Conservation (phyloP, 495 filamentous ascomycete species). For the Lophiotrema nucula region DNA sequence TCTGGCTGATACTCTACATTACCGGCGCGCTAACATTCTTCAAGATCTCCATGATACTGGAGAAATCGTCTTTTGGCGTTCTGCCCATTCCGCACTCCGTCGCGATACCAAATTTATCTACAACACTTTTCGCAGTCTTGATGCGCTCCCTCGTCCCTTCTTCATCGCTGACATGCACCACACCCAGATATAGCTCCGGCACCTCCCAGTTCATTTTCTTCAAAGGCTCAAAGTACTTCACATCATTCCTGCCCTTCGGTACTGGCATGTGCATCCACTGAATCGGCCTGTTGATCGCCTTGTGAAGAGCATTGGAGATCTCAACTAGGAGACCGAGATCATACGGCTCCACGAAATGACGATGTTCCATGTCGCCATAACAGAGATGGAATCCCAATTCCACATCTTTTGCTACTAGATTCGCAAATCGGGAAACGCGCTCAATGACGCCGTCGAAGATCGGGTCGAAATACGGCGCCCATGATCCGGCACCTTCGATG, state of each 20-base stretch:
- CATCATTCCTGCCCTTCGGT: slow-evolving; percentile 41
- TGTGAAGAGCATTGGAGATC: slow-evolving; percentile 5
- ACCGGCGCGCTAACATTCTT: slow-evolving; percentile 12
- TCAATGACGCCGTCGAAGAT: slow-evolving; percentile 40
- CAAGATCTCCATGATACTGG: slow-evolving; percentile 34
- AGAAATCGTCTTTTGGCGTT: slow-evolving; percentile 43
- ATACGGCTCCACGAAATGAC: slow-evolving; percentile 47
- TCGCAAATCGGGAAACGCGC: slow-evolving; percentile 42
- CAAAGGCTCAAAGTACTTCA: slow-evolving; percentile 39
- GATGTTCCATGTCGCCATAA: slow-evolving; percentile 47
- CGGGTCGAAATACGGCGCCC: slow-evolving; percentile 37
- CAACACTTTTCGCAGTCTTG: slow-evolving; percentile 37
- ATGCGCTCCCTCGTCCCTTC: slow-evolving; percentile 44
- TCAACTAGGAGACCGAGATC: slow-evolving; percentile 12
- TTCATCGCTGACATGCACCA: slow-evolving; percentile 46
- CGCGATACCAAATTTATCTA: slow-evolving; percentile 42
- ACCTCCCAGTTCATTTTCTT: slow-evolving; percentile 32
- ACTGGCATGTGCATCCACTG: slow-evolving; percentile 50
- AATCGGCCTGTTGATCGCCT: slow-evolving; percentile 26
- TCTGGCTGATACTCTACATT: no score
- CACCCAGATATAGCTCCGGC: slow-evolving; percentile 43
- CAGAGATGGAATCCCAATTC: slow-evolving; percentile 49
- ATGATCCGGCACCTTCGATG: slow-evolving; percentile 35
- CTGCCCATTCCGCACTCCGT: slow-evolving; percentile 50
- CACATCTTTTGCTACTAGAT: slow-evolving; percentile 38